Percentiles rank a stretch among this genome's conserved stretches.
Conservation (phyloP, 1,139 yeast genomes). For the Suzukiozyma palmioleophila region DNA sequence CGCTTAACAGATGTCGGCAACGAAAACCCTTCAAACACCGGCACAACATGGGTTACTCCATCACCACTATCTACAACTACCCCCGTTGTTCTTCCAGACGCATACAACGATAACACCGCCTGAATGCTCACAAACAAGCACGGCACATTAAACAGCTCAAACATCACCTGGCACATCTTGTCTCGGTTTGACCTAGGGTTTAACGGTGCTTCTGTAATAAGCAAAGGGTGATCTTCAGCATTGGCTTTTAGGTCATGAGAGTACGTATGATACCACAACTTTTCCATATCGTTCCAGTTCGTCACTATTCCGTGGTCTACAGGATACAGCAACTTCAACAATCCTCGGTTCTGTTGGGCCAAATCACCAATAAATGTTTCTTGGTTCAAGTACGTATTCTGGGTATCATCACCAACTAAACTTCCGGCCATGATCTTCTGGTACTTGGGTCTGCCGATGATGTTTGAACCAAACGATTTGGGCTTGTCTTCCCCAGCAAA, state of each 20-base stretch:
- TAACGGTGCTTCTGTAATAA: conserved; percentile 86
- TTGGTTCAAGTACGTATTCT: conserved; percentile 12
- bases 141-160: conserved; percentile 84
- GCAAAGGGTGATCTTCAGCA: conserved; percentile 53
- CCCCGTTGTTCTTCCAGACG: conserved; percentile 89
- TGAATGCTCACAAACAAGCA: conserved; percentile 81
- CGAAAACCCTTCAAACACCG: conserved; percentile 86
- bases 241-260: conserved; percentile 51
- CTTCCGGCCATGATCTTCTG: conserved; percentile 83
- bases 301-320: conserved; percentile 76
- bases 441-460: conserved; percentile 82
- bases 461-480: conserved; percentile 43
- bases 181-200: conserved; percentile 73
- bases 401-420: conserved; percentile 34
- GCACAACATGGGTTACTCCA: conserved; percentile 85
- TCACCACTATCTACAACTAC: conserved; percentile 88
- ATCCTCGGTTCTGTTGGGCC: conserved; percentile 75
- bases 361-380: conserved; percentile 63
- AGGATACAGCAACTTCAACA: conserved; percentile 67
- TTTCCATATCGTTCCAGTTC: conserved; percentile 86
- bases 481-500: conserved; percentile 92
- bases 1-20: conserved; percentile 70
- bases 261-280: conserved; percentile 65
- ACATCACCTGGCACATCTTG: conserved; percentile 68
- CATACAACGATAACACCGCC: conserved; percentile 80